These are phyloP conservation scores for Crucihimalaya himalaica DNA, from an alignment of 345 rosid genomes.

Conservation along the genomic window DNA sequence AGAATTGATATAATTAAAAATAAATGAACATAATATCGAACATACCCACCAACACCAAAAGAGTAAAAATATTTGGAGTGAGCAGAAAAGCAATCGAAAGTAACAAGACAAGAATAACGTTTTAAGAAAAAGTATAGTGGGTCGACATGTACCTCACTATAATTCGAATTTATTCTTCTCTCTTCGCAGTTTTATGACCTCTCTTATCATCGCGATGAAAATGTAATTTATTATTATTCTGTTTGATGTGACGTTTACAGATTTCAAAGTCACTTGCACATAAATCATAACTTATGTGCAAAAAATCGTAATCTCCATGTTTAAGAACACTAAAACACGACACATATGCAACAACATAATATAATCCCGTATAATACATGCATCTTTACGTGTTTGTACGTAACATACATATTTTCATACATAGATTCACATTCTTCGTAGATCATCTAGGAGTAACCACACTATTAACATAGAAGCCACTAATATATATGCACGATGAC, in stretches of 20 bases:
- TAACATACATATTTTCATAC: too few relatives aligned
- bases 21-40: background rate
- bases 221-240: background rate
- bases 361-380: too few relatives aligned
- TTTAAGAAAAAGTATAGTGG: slow-evolving; percentile 12
- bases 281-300: too few relatives aligned
- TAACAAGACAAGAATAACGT: slow-evolving; percentile 9
- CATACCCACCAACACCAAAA: background rate
- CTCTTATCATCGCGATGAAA: background rate
- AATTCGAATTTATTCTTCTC: background rate
- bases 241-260: background rate
- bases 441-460: background rate
- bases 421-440: background rate
- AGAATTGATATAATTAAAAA: too few relatives aligned
- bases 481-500: background rate
- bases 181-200: slow-evolving; percentile 1
- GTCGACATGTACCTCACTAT: slow-evolving; percentile 33
- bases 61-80: background rate
- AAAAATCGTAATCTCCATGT: too few relatives aligned
- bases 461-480: background rate
- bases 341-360: too few relatives aligned
- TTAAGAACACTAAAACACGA: too few relatives aligned
- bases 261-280: background rate
- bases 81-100: slow-evolving; percentile 13
- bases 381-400: too few relatives aligned